Evolutionary conservation across 345 rosid species (phyloP), one percentile per base, ranked within the genome.

Genomic region (Psidium guajava): DNA sequence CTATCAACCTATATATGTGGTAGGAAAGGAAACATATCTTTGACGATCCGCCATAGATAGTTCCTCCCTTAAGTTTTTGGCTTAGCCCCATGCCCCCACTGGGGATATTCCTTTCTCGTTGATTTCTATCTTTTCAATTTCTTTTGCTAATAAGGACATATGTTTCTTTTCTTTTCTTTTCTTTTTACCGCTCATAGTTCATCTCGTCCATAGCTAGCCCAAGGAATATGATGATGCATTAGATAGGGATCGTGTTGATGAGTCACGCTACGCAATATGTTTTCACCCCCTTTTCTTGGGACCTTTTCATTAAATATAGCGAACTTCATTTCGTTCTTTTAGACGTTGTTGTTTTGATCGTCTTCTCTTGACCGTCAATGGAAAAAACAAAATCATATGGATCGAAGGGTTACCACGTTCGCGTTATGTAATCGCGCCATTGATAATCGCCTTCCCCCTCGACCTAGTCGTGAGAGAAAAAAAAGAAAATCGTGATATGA

Each of bases 321-420:
- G 25, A 5, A 5, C 2, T 36, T 1, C 12, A 2, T 69, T 16
- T 69, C 24, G 0, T 36, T 18, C 24, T 36, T 69, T 5, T 69
- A 0, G 11, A 20, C 5, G 8, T 69, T 0, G 1, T 8, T 32
- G 24, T 8, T 69, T 69, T 1, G 18, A 12, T 13, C 15, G 1
- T 16, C 16, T 5, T 5, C 16, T 3, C 6, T 28, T 7, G 8
- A 64, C 11, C 3, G 1, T 5, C 8, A 1, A 64, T 44, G 0
- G 3, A 7, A 2, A 0, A 16, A 64, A 5, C 0, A 0, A 0
- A 1, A 8, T 32, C 75, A 16, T 16, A 3, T 7, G 44, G 20
- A 8, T 1, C 4, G 2, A 64, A 64, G 11, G 36, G 5, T 15
- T 15, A 6, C 15, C 44, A 8, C 0, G 0, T 64, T 28, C 20